Evolutionary conservation across 2,329 filamentous ascomycete species (phyloP).

Genomic region (Ophiostoma fasciatum): DNA sequence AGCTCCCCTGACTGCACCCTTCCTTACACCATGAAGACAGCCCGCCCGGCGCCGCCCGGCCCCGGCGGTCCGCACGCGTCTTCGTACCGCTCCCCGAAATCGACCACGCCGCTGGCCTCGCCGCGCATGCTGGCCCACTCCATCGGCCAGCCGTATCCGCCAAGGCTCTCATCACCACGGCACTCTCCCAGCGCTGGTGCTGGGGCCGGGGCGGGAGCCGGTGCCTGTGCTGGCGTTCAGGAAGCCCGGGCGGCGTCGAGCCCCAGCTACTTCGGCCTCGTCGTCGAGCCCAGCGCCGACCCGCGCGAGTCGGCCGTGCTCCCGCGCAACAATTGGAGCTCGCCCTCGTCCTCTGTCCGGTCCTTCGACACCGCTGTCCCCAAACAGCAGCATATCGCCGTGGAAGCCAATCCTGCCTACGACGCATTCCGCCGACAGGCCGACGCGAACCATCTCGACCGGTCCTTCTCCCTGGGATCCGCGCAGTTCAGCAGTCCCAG

Average conservation of each 20-base stretch:
- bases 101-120: slow-evolving; percentile 37
- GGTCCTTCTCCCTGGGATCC: slow-evolving; percentile 32
- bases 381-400: slow-evolving; percentile 44
- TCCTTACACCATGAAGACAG: slow-evolving; percentile 33
- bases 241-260: slow-evolving; percentile 38
- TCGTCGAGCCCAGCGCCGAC: slow-evolving; percentile 45
- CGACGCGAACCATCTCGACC: slow-evolving; percentile 42
- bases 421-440: slow-evolving; percentile 63
- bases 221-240: too few relatives aligned
- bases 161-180: slow-evolving; percentile 36
- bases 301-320: slow-evolving; percentile 48
- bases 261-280: slow-evolving; percentile 78
- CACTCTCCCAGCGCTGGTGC: slow-evolving; percentile 27
- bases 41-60: slow-evolving; percentile 24
- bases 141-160: slow-evolving; percentile 38
- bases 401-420: slow-evolving; percentile 69
- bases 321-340: slow-evolving; percentile 59
- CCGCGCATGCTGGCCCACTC: slow-evolving; percentile 34
- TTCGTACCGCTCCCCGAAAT: too few relatives aligned
- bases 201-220: too few relatives aligned
- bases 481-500: slow-evolving; percentile 17
- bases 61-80: slow-evolving; percentile 25
- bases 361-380: slow-evolving; percentile 56
- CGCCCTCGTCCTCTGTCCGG: slow-evolving; percentile 51
- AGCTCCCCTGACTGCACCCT: slow-evolving; percentile 21